Percentiles rank a stretch among this genome's conserved stretches.
These are phyloP conservation scores for Hibiscus tridactylites DNA, from an alignment of 345 rosid species.

Conservation along the genomic window DNA sequence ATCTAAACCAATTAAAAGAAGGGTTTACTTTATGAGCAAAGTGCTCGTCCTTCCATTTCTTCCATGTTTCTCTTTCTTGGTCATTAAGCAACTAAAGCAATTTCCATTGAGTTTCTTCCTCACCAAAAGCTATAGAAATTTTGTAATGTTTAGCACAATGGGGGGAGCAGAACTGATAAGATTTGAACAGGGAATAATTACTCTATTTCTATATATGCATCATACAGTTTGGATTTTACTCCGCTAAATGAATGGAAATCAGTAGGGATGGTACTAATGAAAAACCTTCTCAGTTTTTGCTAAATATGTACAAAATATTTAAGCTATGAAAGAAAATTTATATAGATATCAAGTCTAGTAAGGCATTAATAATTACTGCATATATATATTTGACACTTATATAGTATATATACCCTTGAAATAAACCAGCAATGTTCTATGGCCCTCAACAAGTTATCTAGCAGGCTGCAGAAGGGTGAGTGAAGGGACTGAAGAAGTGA, in stretches of 20 bases:
- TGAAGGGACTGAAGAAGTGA: conserved; percentile 5
- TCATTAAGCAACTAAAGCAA: conserved; percentile 6
- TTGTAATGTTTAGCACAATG: no score
- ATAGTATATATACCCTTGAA: not conserved
- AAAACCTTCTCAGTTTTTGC: not conserved
- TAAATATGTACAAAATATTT: not conserved
- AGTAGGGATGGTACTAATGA: not conserved
- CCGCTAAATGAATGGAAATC: conserved; percentile 2
- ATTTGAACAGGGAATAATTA: not conserved
- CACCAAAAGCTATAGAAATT: not conserved
- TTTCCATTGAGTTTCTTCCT: not conserved
- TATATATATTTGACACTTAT: not conserved
- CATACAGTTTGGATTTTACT: not conserved
- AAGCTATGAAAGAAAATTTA: not conserved
- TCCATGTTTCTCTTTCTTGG: conserved; percentile 8
- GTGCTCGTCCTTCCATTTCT: not conserved
- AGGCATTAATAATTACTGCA: not conserved
- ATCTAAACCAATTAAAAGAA: not conserved
- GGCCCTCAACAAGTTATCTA: not conserved
- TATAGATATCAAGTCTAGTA: not conserved
- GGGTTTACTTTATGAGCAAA: not conserved
- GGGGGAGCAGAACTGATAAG: not conserved
- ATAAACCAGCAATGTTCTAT: not conserved
- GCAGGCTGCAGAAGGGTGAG: conserved; percentile 12
- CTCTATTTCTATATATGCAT: conserved; percentile 3